phyloP scores from a whole-genome alignment of 352 stramenopile genomes.

The Phytophthora meadii region DNA sequence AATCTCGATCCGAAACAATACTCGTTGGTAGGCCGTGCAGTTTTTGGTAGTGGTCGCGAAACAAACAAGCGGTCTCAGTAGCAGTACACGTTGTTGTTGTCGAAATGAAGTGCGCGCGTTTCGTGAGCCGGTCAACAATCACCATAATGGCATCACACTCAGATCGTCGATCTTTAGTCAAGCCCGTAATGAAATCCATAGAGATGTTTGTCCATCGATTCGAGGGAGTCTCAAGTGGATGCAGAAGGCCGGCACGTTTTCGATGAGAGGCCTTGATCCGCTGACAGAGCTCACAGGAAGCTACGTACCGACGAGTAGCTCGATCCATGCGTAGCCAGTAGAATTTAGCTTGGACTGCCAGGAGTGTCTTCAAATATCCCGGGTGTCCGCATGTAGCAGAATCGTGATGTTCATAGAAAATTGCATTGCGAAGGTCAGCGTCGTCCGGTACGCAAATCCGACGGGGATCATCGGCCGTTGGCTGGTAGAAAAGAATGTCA shows the following conservation, averaged over 20 bases:
- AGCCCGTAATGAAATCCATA: neutral
- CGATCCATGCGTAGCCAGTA: slow-evolving; percentile 3
- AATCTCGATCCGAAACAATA: slow-evolving; percentile 20
- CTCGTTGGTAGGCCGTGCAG: neutral
- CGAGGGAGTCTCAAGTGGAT: neutral
- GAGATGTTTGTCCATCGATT: slow-evolving; percentile 1
- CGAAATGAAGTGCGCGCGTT: neutral
- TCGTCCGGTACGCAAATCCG: neutral
- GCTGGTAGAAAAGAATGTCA: too few species aligned
- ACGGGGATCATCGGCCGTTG: too few species aligned
- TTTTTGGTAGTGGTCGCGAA: slow-evolving; percentile 8
- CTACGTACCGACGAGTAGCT: neutral
- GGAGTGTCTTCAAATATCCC: neutral
- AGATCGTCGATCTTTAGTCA: too few species aligned
- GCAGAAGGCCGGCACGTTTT: neutral
- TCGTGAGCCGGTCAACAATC: too few species aligned
- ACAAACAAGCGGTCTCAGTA: neutral
- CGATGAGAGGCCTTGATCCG: slow-evolving; percentile 1
- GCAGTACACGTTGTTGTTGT: slow-evolving; percentile 1
- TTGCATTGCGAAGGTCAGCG: neutral
- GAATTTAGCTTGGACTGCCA: neutral
- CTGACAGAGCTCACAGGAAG: slow-evolving; percentile 4
- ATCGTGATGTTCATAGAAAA: neutral
- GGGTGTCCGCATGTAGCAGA: neutral
- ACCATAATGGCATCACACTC: too few species aligned